Evolutionary conservation across 2,329 filamentous ascomycete genomes (phyloP).

Genomic region (Diaporthe ampelina): DNA sequence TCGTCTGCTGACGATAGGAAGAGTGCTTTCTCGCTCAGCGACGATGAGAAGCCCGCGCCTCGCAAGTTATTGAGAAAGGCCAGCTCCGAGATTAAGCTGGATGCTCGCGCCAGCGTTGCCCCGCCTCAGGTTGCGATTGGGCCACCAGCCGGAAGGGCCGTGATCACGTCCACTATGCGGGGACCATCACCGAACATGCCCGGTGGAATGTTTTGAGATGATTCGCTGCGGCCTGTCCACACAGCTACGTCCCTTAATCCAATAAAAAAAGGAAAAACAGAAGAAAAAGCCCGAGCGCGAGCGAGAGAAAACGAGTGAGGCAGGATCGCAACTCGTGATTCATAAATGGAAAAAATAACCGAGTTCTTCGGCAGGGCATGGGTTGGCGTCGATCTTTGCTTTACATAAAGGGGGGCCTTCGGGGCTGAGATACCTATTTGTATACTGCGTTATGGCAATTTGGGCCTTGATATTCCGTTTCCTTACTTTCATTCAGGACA

Average conservation of each 20-base stretch:
- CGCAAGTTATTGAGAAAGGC: slow-evolving; percentile 60
- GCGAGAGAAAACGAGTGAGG: slow-evolving; percentile 4
- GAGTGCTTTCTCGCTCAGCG: slow-evolving; percentile 49
- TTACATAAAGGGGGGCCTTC: slow-evolving; percentile 43
- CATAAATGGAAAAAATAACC: slow-evolving; percentile 24
- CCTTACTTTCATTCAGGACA: slow-evolving; percentile 36
- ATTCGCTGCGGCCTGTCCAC: not conserved
- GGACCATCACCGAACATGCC: slow-evolving; percentile 47
- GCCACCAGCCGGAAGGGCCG: slow-evolving; percentile 53
- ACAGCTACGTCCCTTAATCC: not conserved
- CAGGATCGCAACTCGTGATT: slow-evolving; percentile 26
- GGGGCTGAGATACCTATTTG: slow-evolving; percentile 50
- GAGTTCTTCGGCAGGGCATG: slow-evolving; percentile 23
- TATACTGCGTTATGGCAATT: slow-evolving; percentile 42
- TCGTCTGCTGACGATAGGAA: slow-evolving; percentile 44
- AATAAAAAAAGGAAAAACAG: not conserved
- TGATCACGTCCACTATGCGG: slow-evolving; percentile 49
- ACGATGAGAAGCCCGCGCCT: slow-evolving; percentile 57
- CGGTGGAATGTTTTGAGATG: slow-evolving; percentile 52
- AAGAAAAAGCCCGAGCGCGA: not conserved
- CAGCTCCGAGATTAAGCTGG: slow-evolving; percentile 54
- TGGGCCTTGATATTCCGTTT: slow-evolving; percentile 22
- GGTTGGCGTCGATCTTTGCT: slow-evolving; percentile 36
- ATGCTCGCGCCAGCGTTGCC: slow-evolving; percentile 42
- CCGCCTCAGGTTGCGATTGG: slow-evolving; percentile 49